These are phyloP conservation scores for Galerina sulciceps DNA, from an alignment of 768 basidiomycete species.

Conservation along the genomic window DNA sequence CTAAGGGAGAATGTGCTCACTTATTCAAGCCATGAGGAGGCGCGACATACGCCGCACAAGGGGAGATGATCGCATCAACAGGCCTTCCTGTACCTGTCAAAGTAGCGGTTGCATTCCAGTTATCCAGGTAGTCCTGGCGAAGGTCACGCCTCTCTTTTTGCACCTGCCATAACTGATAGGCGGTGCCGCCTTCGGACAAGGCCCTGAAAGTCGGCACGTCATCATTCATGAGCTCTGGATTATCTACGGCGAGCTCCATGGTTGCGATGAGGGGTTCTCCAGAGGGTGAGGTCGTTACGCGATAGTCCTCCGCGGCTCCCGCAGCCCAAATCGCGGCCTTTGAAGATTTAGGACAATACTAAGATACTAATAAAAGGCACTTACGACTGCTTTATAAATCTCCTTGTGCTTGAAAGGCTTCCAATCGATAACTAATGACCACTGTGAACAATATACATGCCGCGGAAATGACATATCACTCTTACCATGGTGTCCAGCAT, in stretches of 20 bases:
- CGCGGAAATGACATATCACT: neutral
- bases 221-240: conserved; percentile 3
- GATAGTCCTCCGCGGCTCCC: conserved; percentile 53
- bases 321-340: conserved; percentile 49
- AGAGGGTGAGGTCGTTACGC: conserved; percentile 33
- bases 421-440: conserved; percentile 69
- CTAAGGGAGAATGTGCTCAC: conserved; percentile 3
- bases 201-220: conserved; percentile 28
- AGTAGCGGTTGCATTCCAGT: conserved; percentile 59
- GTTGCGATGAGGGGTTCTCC: conserved; percentile 61
- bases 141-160: conserved; percentile 55
- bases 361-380: conserved; percentile 13
- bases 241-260: conserved; percentile 42
- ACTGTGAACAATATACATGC: neutral
- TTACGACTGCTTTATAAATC: conserved; percentile 45
- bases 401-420: conserved; percentile 55
- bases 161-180: conserved; percentile 71
- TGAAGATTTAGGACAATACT: neutral
- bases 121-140: conserved; percentile 59
- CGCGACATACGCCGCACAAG: conserved; percentile 63
- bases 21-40: conserved; percentile 62
- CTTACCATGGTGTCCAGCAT: conserved; percentile 68
- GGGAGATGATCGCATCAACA: conserved; percentile 75
- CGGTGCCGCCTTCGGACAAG: conserved; percentile 36
- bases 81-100: conserved; percentile 71